Evolutionary conservation across 345 rosid species (phyloP), one percentile per base, ranked within the genome.

Genomic region (Salix purpurea): DNA sequence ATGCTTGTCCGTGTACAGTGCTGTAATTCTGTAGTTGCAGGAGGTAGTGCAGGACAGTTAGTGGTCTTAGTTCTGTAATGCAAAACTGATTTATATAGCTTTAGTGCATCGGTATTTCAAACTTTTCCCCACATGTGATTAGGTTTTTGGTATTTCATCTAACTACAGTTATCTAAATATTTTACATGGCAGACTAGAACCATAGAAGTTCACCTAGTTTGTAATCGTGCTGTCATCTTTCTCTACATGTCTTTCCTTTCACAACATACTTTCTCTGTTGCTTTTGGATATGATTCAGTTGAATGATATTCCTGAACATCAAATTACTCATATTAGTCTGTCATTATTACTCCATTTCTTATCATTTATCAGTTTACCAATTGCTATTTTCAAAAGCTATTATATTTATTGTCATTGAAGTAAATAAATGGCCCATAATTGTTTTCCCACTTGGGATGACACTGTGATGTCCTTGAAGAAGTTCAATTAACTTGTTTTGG

Each of bases 1-100:
- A 70, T 52, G 67, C 75, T 73, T 76, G 61, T 70, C 71, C 68
- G 70, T 71, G 75, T 76, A 80, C 61, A 74, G 37, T 64, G 39
- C 48, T 83, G 75, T 71, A 80, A 71, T 56, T 75, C 69, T 74
- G 37, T 74, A 46, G 68, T 71, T 62, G 79, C 76, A 67, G 82
- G 80, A 69, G 68, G 44, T 58, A 69, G 76, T 23, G 28, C 77
- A 67, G 68, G 76, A 62, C 56, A 44, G 61, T 15, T 24, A 73
- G 37, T 61, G 66, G 42, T 48, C n/a, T 64, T 54, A 12, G 40
- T 65, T 46, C 44, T 28, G 70, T 50, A 69, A 72, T 34, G 30
- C 19, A 68, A 34, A 66, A 46, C 52, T 48, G 11, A 46, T 56
- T 40, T 37, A 64, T 64, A 24, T 69, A 72, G 66, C 54, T 78